Evolutionary conservation across 2,329 filamentous ascomycete species (phyloP), one percentile per base, ranked within the genome.

Genomic region (Xylaria sp.): DNA sequence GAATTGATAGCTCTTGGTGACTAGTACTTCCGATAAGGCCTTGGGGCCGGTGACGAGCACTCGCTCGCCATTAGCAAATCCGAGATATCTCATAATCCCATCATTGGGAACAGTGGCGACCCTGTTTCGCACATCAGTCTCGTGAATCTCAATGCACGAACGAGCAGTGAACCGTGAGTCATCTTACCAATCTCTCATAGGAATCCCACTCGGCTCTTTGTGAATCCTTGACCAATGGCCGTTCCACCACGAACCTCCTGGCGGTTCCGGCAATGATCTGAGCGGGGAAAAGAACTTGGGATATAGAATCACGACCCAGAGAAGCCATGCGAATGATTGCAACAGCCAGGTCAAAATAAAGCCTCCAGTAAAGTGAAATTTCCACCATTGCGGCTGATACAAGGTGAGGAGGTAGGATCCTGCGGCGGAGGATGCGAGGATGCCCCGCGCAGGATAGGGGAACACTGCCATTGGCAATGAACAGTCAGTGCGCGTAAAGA

Each of bases 1-100:
- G 73, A 92, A 94, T 50, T 91, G 88, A 77, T 94, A 94, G 72
- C 85, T 89, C 69, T 89, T 90, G 20, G 87, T 88, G 32, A 89
- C 88, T 3, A 94, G 84, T 9, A 94, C 86, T 78, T 94, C 92
- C 4, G 87, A 85, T n/a, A 94, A 81, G 0, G 87, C 89, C 78
- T 91, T 91, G 23, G 91, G 84, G 2, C 82, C 88, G 2, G 86
- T 88, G 58, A 90, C 76, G 10, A 78, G 62, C 54, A 80, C 52
- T 70, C 79, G 66, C 73, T 81, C 70, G 58, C 77, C n/a, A 73
- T 79, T 74, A 71, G 78, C 72, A 39, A 76, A 7, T 55, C 86
- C 84, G 15, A 88, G 84, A 76, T 92, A 94, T 12, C 90, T 87
- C 65, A 94, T 88, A 20, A 94, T 75, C 2, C 91, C 92, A 34